Evolutionary conservation across 371 early-diverging fungal species (phyloP).

Genomic region (Parasitella parasitica): DNA sequence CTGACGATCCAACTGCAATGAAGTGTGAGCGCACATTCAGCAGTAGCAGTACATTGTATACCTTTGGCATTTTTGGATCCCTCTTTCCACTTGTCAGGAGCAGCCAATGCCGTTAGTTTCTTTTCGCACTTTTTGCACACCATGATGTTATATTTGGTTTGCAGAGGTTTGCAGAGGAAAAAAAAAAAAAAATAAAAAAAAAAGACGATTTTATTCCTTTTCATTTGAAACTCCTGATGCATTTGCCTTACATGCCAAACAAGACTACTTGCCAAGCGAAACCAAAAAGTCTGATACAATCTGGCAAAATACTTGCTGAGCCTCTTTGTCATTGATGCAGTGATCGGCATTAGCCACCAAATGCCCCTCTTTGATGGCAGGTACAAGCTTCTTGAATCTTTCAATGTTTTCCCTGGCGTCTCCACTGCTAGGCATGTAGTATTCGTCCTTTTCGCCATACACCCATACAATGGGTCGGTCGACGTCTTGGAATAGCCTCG

Average conservation of each 20-base stretch:
- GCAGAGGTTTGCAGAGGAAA: not conserved
- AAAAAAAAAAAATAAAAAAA: not conserved
- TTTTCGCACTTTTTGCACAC: slow-evolving; percentile 72
- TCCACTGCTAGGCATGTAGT: slow-evolving; percentile 18
- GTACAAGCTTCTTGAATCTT: slow-evolving; percentile 33
- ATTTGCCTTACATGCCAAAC: not conserved
- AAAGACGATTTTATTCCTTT: not conserved
- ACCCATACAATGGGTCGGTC: slow-evolving; percentile 41
- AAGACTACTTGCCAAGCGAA: not conserved
- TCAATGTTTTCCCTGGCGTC: slow-evolving; percentile 26
- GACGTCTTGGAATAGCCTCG: slow-evolving; percentile 34
- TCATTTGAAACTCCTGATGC: not conserved
- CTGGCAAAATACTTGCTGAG: slow-evolving; percentile 24
- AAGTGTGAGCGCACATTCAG: not conserved
- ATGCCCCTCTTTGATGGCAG: slow-evolving; percentile 34
- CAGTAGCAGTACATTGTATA: slow-evolving; percentile 12
- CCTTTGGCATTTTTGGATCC: slow-evolving; percentile 59
- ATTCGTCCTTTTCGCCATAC: slow-evolving; percentile 51
- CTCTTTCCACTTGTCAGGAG: slow-evolving; percentile 73
- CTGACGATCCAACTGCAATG: slow-evolving; percentile 40
- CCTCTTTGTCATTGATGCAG: slow-evolving; percentile 27
- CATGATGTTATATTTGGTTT: slow-evolving; percentile 30
- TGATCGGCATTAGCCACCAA: slow-evolving; percentile 49
- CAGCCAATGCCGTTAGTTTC: slow-evolving; percentile 62
- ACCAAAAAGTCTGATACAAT: not conserved